Conservation (phyloP, 108 stramenopile genomes). For the Aureococcus anophagefferens region DNA sequence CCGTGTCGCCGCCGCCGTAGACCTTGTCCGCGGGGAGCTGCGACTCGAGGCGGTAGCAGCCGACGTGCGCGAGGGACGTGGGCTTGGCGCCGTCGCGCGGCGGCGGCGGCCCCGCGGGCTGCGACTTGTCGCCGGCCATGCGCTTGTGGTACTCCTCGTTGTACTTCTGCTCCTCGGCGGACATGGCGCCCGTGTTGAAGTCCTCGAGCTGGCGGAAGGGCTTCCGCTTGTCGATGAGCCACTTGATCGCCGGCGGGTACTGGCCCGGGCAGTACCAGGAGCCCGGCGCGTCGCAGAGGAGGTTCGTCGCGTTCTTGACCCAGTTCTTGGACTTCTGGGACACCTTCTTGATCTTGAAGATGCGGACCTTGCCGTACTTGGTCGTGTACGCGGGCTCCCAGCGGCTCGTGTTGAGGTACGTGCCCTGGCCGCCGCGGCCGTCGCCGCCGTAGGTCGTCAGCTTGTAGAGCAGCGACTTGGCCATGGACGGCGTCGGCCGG, state of each 20-base stretch:
- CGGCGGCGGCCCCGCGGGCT: constrained; percentile 1
- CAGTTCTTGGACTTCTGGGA: constrained; percentile 64
- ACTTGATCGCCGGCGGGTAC: constrained; percentile 69
- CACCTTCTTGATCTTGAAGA: constrained; percentile 78
- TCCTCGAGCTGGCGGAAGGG: constrained; percentile 85
- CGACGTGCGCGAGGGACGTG: neutral
- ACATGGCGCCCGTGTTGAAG: constrained; percentile 62
- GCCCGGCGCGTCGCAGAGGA: constrained; percentile 66
- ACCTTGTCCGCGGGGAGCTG: neutral
- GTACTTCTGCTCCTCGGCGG: constrained; percentile 62
- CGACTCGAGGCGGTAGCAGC: neutral
- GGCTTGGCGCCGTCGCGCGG: neutral
- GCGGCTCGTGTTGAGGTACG: constrained; percentile 46
- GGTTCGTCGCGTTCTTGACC: constrained; percentile 57
- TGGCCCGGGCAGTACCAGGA: constrained; percentile 82
- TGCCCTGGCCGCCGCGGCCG: constrained; percentile 58
- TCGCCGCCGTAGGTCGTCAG: constrained; percentile 74
- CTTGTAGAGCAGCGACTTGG: constrained; percentile 76
- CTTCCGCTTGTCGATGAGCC: constrained; percentile 57
- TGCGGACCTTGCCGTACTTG: constrained; percentile 95
- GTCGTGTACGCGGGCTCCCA: constrained; percentile 80
- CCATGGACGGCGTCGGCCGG: constrained; percentile 79
- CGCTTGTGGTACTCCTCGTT: constrained; percentile 73
- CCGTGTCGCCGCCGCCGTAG: neutral
- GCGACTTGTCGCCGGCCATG: constrained; percentile 48